Evolutionary conservation across 352 stramenopile species (phyloP), one percentile per base, ranked within the genome.

Genomic region (Globisporangium nunn): DNA sequence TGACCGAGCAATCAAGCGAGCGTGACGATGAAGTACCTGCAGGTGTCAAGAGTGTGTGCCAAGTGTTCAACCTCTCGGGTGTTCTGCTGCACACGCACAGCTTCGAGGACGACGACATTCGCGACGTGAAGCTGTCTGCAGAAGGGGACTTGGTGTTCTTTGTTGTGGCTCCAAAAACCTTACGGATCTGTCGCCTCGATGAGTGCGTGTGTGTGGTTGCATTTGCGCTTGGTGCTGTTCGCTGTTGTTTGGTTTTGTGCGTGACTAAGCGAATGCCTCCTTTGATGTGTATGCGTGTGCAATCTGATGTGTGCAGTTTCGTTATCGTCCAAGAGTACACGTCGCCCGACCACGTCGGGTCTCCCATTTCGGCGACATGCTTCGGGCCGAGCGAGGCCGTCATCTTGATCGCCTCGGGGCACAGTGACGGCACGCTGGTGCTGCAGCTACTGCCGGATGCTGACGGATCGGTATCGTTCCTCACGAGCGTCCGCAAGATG

Each of bases 381-480:
- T 74, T 93, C 48, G 85, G 85, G 1, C 85, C 85, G 6, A 76
- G 81, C 41, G 85, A 95, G 61, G 83, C 85, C 1, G 78, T 87
- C 40, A 87, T 93, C 47, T 50, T 95, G 39, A 62, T 83, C 0
- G 81, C 84, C 6, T 84, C 70, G 1, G 85, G 85, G 4, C 78
- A 89, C 58, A 54, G 71, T 7, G 79, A 95, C 43, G 85, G 85
- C 11, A 89, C 81, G 4, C 54, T 93, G 44, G 82, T 87, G 44
- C 60, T 92, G 12, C 81, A 93, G 54, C 41, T 92, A n/a, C 64
- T 95, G 4, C 85, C 85, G 6, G 85, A 95, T 37, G 84, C 84
- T 0, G 86, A 86, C 23, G 82, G 82, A 0, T 88, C 78, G 0
- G 70, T 95, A 11, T 93, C 85, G 6, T 75, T 95, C 35, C 49